Percentiles rank a stretch among this genome's conserved stretches.
phyloP scores from a whole-genome alignment of 345 rosid genomes.

The Erucastrum elatum region DNA sequence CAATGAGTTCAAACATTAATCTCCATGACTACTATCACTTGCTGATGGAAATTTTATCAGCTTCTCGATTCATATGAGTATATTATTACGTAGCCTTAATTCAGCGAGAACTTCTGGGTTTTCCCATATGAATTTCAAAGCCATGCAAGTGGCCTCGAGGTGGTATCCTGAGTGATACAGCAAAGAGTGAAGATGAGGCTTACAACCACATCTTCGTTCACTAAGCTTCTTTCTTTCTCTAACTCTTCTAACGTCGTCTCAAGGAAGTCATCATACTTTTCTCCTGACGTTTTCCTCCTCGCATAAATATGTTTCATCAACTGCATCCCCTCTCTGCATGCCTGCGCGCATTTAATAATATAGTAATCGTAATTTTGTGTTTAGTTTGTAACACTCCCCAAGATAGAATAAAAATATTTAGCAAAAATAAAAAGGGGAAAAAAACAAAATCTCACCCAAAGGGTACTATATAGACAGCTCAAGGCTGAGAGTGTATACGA shows the following conservation, averaged over 20 bases:
- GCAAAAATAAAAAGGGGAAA: too few species aligned
- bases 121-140: conserved; percentile 31
- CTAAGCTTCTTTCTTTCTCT: conserved; percentile 17
- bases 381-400: too few species aligned
- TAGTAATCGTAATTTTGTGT: too few species aligned
- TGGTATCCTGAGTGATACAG: conserved; percentile 33
- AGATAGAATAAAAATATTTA: too few species aligned
- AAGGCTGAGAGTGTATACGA: conserved; percentile 10
- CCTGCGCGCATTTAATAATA: not conserved
- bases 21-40: not conserved
- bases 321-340: conserved; percentile 23
- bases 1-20: not conserved
- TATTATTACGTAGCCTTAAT: conserved; percentile 24
- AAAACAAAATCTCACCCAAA: conserved; percentile 24
- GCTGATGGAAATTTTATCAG: not conserved
- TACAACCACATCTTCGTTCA: conserved; percentile 11
- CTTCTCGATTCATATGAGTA: not conserved
- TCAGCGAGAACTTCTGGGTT: conserved; percentile 38
- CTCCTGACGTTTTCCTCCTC: conserved; percentile 24
- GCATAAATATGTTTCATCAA: conserved; percentile 18
- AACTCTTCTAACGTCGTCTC: conserved; percentile 29
- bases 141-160: conserved; percentile 36
- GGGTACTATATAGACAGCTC: conserved; percentile 37
- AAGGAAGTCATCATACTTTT: conserved; percentile 29
- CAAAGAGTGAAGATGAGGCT: conserved; percentile 32